phyloP scores from a whole-genome alignment of 768 basidiomycete species.

The Pleurotus cornucopiae region DNA sequence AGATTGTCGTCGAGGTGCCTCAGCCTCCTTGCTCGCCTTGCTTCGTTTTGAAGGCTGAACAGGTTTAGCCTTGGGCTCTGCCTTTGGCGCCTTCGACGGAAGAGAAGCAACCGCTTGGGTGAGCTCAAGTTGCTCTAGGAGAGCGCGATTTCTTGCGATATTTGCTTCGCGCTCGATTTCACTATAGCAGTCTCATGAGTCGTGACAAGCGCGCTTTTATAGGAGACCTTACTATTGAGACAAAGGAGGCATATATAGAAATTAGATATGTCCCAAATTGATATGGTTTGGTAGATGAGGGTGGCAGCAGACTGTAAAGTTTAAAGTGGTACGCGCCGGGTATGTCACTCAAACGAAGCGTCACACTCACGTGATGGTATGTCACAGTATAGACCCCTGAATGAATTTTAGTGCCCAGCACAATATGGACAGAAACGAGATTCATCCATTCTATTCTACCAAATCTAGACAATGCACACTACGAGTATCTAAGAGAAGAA shows the following conservation, averaged over 20 bases:
- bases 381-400: no score
- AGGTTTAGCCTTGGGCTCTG: slow-evolving; percentile 43
- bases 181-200: slow-evolving; percentile 18
- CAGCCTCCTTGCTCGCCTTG: slow-evolving; percentile 37
- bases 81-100: slow-evolving; percentile 15
- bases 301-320: no score
- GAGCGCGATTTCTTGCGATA: slow-evolving; percentile 73
- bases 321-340: no score
- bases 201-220: neutral
- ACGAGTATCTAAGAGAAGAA: neutral
- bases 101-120: slow-evolving; percentile 50
- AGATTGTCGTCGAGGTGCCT: slow-evolving; percentile 62
- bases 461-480: neutral
- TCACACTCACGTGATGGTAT: no score
- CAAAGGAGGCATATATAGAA: slow-evolving; percentile 10
- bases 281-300: no score
- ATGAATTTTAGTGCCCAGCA: no score
- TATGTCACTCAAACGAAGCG: no score
- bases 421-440: no score
- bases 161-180: slow-evolving; percentile 78
- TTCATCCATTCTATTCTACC: no score
- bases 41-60: slow-evolving; percentile 58
- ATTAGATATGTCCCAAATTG: no score
- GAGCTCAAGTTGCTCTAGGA: slow-evolving; percentile 69
- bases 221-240: slow-evolving; percentile 46